A percentile compares a stretch with the other conserved stretches of the same genome.
phyloP scores from a whole-genome alignment of 2,329 filamentous ascomycete genomes.

The Epichloe bromicola region DNA sequence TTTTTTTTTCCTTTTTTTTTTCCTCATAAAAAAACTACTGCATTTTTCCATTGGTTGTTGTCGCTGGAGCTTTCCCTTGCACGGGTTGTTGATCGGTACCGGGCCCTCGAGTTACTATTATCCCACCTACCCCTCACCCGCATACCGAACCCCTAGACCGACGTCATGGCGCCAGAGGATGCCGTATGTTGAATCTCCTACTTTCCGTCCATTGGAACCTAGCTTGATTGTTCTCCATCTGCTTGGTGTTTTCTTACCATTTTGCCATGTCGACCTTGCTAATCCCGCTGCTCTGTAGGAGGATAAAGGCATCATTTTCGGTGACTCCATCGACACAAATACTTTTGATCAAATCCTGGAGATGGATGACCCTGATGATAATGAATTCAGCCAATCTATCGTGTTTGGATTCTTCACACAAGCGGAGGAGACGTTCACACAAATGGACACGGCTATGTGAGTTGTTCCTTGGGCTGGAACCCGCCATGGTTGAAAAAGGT shows the following conservation, averaged over 20 bases:
- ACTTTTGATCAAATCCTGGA: conserved; percentile 95
- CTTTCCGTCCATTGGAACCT: not conserved
- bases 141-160: not conserved
- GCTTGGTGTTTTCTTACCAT: not conserved
- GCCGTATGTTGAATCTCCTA: conserved; percentile 14
- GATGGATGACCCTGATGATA: conserved; percentile 86
- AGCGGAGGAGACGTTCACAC: conserved; percentile 69
- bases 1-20: not conserved
- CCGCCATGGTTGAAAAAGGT: not conserved
- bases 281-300: not conserved
- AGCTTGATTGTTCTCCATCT: not conserved
- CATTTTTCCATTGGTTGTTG: not conserved
- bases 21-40: not conserved
- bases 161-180: conserved; percentile 20
- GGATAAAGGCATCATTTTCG: conserved; percentile 28
- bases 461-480: conserved; percentile 22
- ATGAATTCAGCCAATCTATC: conserved; percentile 79
- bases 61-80: not conserved
- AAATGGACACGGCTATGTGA: conserved; percentile 79
- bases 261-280: conserved; percentile 10
- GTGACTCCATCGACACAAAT: conserved; percentile 60
- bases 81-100: not conserved
- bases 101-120: not conserved
- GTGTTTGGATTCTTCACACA: conserved; percentile 91
- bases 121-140: not conserved